phyloP scores from a whole-genome alignment of 352 stramenopile species.

The Blastocystis sp. region DNA sequence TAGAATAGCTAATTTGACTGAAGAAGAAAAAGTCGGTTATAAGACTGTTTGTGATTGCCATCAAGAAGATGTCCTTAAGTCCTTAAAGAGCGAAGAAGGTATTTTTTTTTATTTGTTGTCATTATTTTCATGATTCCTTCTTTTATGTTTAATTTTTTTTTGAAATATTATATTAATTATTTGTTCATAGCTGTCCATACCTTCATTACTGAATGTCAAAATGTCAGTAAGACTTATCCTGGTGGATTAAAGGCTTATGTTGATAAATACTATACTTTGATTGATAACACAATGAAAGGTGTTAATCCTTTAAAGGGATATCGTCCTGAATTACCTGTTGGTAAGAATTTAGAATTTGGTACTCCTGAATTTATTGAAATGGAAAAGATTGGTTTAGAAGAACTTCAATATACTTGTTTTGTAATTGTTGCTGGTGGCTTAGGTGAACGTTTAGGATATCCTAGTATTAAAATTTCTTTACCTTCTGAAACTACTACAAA shows the following conservation, averaged over 20 bases:
- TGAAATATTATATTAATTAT: no score
- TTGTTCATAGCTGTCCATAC: slow-evolving; percentile 31
- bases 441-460: slow-evolving; percentile 80
- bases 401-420: slow-evolving; percentile 57
- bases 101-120: background rate
- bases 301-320: slow-evolving; percentile 54
- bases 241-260: slow-evolving; percentile 51
- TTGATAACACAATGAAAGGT: slow-evolving; percentile 46
- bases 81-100: slow-evolving; percentile 11
- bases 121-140: no score
- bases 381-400: slow-evolving; percentile 49
- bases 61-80: slow-evolving; percentile 16
- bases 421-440: slow-evolving; percentile 85
- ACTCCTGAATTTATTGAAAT: slow-evolving; percentile 51
- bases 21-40: slow-evolving; percentile 18
- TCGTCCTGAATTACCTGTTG: slow-evolving; percentile 42
- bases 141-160: no score
- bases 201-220: slow-evolving; percentile 15
- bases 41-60: slow-evolving; percentile 2
- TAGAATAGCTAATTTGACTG: slow-evolving; percentile 18
- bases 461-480: slow-evolving; percentile 80
- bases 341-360: slow-evolving; percentile 48
- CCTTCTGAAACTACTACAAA: slow-evolving; percentile 69
- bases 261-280: slow-evolving; percentile 45
- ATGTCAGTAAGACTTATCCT: slow-evolving; percentile 46